These are phyloP conservation scores for Raffaelea deltoideospora DNA, from an alignment of 2,329 filamentous ascomycete species.

Conservation along the genomic window DNA sequence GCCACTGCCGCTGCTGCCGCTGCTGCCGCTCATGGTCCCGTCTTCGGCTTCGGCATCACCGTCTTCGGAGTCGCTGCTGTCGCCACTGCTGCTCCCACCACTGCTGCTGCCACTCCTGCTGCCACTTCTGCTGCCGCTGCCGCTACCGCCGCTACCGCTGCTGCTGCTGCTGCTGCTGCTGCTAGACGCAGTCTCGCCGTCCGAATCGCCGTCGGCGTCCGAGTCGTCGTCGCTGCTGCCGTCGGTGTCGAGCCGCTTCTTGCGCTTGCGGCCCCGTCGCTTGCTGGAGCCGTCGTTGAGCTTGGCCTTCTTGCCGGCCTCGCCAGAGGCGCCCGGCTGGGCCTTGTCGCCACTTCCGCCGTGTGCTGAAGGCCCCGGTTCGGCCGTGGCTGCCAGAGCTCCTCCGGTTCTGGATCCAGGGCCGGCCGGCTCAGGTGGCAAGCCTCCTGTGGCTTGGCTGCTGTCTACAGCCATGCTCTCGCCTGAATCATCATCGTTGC, in stretches of 20 bases:
- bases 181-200: conserved; percentile 5
- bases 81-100: conserved; percentile 12
- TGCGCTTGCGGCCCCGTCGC: conserved; percentile 32
- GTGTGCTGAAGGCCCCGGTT: too few species aligned
- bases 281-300: conserved; percentile 28
- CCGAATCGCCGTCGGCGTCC: conserved; percentile 15
- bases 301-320: conserved; percentile 23
- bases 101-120: conserved; percentile 9
- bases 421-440: too few species aligned
- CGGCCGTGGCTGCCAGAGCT: too few species aligned
- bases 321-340: conserved; percentile 3
- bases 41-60: too few species aligned
- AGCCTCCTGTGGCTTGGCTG: too few species aligned
- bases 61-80: too few species aligned
- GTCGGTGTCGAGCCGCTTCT: conserved; percentile 27
- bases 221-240: conserved; percentile 24
- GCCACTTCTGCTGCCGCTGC: too few species aligned
- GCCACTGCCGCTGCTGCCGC: too few species aligned
- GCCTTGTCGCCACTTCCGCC: conserved; percentile 3
- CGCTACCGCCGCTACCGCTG: too few species aligned
- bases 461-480: conserved; percentile 13
- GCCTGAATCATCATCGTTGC: conserved; percentile 12
- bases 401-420: too few species aligned
- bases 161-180: too few species aligned
- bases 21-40: too few species aligned